A percentile compares a stretch with the other conserved stretches of the same genome.
Conservation (phyloP, 1,284 basidiomycete species). For the Sanguinoderma infundibulare region DNA sequence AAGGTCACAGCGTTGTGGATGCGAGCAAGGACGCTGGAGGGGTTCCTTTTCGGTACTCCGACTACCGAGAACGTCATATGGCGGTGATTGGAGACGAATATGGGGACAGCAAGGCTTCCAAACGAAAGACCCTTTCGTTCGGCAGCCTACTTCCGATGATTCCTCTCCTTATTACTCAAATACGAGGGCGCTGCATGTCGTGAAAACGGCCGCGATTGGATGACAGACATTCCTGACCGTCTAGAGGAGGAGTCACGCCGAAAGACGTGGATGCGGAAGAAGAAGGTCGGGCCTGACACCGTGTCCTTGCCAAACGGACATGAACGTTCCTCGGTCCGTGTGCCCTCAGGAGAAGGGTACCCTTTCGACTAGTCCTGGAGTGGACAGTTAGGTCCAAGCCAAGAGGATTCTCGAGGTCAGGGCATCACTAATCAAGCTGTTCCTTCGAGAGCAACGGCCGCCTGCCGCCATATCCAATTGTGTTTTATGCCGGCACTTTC, state of each 20-base stretch:
- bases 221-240: too few species aligned
- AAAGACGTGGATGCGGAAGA: not conserved
- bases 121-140: not conserved
- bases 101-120: not conserved
- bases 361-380: not conserved
- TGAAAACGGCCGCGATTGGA: too few species aligned
- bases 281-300: not conserved
- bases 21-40: not conserved
- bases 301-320: not conserved
- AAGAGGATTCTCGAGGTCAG: not conserved
- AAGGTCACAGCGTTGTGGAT: not conserved
- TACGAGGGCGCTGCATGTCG: too few species aligned
- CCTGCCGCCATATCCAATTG: too few species aligned
- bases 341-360: not conserved
- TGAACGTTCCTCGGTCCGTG: not conserved
- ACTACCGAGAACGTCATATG: not conserved
- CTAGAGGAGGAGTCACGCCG: too few species aligned
- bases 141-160: not conserved
- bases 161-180: not conserved
- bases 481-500: too few species aligned
- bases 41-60: not conserved
- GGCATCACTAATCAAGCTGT: not conserved
- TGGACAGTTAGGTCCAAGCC: not conserved
- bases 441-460: too few species aligned
- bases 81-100: not conserved